Base-by-base conservation (phyloP, 2,329 filamentous ascomycete species). In the Colletotrichum endophyticum region DNA sequence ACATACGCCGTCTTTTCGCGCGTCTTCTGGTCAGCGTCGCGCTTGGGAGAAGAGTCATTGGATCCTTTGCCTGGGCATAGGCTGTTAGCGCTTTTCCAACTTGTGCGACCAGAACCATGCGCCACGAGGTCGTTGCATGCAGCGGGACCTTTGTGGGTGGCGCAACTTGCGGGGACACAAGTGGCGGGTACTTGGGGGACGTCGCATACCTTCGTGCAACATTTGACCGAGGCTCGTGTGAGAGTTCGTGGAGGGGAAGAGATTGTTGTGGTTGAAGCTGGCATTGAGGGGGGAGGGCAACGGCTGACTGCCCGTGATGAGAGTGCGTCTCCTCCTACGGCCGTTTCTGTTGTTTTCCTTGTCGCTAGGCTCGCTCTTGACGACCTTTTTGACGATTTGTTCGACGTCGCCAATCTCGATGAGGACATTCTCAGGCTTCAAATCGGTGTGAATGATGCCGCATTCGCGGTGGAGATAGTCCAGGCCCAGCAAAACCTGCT, bases 401-500 rank as follows among this genome's bases (percentile, higher is more conserved):
- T 99, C 97, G 66, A 99, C 97, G 81, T 99, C 97, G 79, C 97
- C 97, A 82, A 99, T 99, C 87, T 99, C 97, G 84, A 99, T 99
- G 79, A 99, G 89, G 36, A 99, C 97, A 83, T 99, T 99, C 84
- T 99, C 97, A 64, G 97, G 97, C 86, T 99, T 98, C 80, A 99
- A 88, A 84, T 98, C 96, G 77, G 97, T 99, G 86, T 99, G 97
- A 82, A 99, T 98, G 87, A 99, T 99, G 83, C 97, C 97, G 86
- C 97, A 99, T 87, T 99, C 96, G 81, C 97, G 93, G 85, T 99
- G 97, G 53, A 99, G 91, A 84, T 99, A 99, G 85, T 99, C 97
- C 78, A 99, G 90, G 56, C 97, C 97, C 32, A 99, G 92, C 64
- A 99, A 90, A 12, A 99, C 97, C 87, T 99, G 97, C 86, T 99